Evolutionary conservation across 1,284 basidiomycete genomes (phyloP).

Genomic region (Ustilago shanxiensis): DNA sequence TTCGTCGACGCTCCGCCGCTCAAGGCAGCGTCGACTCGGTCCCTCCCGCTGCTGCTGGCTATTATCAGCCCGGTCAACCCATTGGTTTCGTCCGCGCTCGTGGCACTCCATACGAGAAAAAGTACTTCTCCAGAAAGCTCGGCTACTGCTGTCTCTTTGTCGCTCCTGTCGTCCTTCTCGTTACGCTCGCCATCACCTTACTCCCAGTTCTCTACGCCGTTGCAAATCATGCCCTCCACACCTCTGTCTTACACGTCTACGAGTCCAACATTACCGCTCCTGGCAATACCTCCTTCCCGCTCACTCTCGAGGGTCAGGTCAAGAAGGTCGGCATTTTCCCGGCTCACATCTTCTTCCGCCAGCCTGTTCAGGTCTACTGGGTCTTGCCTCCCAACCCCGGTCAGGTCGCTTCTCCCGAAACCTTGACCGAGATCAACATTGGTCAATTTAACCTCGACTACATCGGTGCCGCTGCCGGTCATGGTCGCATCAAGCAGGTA

Average conservation of each 20-base stretch:
- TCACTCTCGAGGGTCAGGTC: conserved; percentile 68
- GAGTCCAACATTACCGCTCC: conserved; percentile 69
- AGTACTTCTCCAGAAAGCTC: conserved; percentile 65
- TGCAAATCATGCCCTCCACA: conserved; percentile 69
- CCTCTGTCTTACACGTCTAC: conserved; percentile 65
- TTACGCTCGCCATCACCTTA: conserved; percentile 63
- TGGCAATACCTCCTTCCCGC: conserved; percentile 66
- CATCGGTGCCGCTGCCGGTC: conserved; percentile 68
- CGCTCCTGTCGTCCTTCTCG: conserved; percentile 57
- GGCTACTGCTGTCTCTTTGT: conserved; percentile 63
- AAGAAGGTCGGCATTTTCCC: conserved; percentile 71
- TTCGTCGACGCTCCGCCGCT: conserved; percentile 46
- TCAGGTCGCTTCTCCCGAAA: conserved; percentile 42
- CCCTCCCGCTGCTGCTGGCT: conserved; percentile 39
- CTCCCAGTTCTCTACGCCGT: conserved; percentile 69
- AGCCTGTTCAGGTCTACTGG: conserved; percentile 70
- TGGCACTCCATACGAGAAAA: conserved; percentile 67
- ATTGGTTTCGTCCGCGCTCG: conserved; percentile 64
- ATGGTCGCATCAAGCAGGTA: conserved; percentile 70
- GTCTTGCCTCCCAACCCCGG: conserved; percentile 59
- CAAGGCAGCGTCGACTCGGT: conserved; percentile 41
- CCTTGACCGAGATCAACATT: conserved; percentile 64
- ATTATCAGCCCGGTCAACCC: conserved; percentile 59
- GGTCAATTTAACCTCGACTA: conserved; percentile 63
- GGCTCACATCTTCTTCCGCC: conserved; percentile 68